phyloP scores from a whole-genome alignment of 1,284 basidiomycete species.

The Ganoderma lucidum region DNA sequence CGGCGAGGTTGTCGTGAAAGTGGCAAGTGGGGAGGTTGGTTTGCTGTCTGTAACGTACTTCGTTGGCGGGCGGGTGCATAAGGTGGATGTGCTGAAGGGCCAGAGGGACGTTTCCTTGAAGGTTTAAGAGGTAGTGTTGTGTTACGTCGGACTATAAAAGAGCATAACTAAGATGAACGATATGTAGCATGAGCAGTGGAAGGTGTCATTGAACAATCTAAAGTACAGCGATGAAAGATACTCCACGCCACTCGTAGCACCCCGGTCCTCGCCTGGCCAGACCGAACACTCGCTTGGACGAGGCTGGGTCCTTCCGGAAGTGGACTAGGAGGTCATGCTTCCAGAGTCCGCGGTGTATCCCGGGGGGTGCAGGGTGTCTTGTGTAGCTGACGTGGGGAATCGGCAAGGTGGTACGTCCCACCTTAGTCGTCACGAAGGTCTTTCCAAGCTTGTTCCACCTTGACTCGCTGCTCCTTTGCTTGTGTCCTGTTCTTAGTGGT shows the following conservation, averaged over 20 bases:
- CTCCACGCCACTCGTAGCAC: background rate
- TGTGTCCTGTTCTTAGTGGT: constrained; percentile 73
- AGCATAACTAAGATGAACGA: constrained; percentile 2
- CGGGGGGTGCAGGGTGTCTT: background rate
- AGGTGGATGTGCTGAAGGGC: constrained; percentile 21
- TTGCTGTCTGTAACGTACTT: constrained; percentile 35
- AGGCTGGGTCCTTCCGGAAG: background rate
- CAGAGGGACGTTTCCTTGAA: constrained; percentile 28
- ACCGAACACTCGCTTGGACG: background rate
- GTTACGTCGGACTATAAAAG: background rate
- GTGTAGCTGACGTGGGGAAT: background rate
- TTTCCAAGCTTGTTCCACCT: constrained; percentile 65
- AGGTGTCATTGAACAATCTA: background rate
- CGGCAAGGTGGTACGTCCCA: background rate
- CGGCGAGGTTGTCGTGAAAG: constrained; percentile 41
- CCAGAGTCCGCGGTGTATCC: background rate
- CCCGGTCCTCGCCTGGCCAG: too few relatives aligned
- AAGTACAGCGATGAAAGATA: background rate
- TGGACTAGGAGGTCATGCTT: background rate
- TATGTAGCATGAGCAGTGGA: background rate
- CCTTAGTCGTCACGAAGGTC: constrained; percentile 62
- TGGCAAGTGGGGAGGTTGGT: constrained; percentile 36
- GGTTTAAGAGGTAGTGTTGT: constrained; percentile 14
- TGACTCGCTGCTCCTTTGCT: constrained; percentile 66
- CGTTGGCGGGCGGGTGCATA: constrained; percentile 25